Conservation (phyloP, 176 grass and related monocot genomes). For the Microstegium vimineum region DNA sequence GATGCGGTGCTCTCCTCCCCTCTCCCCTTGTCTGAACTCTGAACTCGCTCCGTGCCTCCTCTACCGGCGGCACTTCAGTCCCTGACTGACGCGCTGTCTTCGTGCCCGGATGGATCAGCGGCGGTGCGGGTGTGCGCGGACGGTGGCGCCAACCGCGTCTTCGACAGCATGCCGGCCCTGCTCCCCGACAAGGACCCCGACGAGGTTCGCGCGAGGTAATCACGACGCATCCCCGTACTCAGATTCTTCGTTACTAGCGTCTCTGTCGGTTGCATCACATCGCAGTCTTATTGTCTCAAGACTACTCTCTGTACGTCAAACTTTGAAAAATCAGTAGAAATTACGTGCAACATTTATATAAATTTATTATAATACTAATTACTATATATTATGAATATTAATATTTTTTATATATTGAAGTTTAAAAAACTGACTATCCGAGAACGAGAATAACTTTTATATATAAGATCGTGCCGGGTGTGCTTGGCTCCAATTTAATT, state of each 20-base stretch:
- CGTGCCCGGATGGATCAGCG: constrained; percentile 36
- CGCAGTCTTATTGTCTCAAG: too few species aligned
- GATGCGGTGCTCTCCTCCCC: not conserved
- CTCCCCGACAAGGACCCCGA: constrained; percentile 41
- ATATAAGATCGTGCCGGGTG: not conserved
- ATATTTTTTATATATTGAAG: too few species aligned
- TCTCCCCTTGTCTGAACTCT: not conserved
- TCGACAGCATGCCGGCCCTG: constrained; percentile 55
- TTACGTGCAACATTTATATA: too few species aligned
- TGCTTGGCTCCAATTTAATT: not conserved
- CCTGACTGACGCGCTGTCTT: not conserved
- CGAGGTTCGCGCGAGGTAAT: constrained; percentile 53
- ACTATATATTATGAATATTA: too few species aligned
- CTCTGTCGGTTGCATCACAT: not conserved
- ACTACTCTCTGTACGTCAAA: too few species aligned
- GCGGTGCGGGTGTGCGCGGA: constrained; percentile 64
- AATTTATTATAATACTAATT: too few species aligned
- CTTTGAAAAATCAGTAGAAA: too few species aligned
- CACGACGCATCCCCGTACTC: not conserved
- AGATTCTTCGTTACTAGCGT: not conserved
- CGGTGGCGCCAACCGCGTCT: constrained; percentile 73
- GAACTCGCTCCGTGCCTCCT: not conserved
- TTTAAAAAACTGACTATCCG: too few species aligned
- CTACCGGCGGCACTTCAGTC: not conserved
- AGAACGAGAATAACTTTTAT: too few species aligned